Evolutionary conservation across 345 rosid species (phyloP).

Genomic region (Murraya koenigii): DNA sequence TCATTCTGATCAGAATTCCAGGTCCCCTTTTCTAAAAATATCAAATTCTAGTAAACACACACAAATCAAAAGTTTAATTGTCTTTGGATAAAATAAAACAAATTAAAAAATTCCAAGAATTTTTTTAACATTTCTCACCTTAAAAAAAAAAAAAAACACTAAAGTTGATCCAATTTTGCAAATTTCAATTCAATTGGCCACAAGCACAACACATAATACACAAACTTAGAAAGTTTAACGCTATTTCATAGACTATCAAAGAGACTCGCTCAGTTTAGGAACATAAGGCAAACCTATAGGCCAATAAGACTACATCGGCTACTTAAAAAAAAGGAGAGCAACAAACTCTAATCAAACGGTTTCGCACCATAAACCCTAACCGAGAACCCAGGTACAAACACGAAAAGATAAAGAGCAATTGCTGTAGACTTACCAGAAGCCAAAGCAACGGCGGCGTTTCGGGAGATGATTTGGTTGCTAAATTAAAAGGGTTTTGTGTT

Average conservation of each 20-base stretch:
- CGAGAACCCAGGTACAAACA: background rate
- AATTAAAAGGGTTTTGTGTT: background rate
- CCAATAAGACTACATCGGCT: background rate
- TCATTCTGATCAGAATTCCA: background rate
- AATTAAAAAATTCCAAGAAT: background rate
- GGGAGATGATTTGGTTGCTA: constrained; percentile 3
- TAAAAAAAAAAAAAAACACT: background rate
- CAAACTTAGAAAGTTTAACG: background rate
- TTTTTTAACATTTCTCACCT: background rate
- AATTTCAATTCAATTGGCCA: background rate
- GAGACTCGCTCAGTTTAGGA: background rate
- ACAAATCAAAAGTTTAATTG: background rate
- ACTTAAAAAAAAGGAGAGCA: background rate
- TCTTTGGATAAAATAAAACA: background rate
- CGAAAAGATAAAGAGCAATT: background rate
- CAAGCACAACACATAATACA: background rate
- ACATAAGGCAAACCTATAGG: background rate
- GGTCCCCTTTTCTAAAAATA: background rate
- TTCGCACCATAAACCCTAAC: background rate
- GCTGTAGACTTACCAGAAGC: background rate
- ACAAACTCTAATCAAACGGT: constrained; percentile 9
- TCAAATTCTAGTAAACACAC: background rate
- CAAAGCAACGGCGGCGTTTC: background rate
- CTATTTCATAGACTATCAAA: background rate
- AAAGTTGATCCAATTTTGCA: background rate